Evolutionary conservation across 768 basidiomycete species (phyloP), one percentile per base, ranked within the genome.

Genomic region (Fistulinella prunicolor): DNA sequence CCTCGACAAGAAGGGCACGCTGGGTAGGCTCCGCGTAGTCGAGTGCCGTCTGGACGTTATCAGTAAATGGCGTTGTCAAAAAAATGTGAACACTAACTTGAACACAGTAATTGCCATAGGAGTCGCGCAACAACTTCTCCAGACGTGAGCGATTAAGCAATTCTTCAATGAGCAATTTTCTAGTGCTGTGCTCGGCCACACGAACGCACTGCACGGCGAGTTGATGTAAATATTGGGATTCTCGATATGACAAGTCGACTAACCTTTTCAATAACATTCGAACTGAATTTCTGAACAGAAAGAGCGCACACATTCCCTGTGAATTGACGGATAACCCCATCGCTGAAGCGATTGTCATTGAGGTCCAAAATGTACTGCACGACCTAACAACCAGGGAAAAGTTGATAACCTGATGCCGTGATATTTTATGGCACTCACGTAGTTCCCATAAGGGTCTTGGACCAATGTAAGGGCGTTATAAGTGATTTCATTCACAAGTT

Each of bases 261-360:
- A 32, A 87, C 89, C 79, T 96, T 96, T 73, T 96, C 94, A 53
- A 96, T 94, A 51, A 99, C 96, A 67, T 99, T 99, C 52, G 95
- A 97, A 54, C 93, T 95, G 73, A 99, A 99, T 72, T 99, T 99
- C 69, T 99, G 96, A 14, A 97, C 95, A 6, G 94, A 98, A 44
- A 99, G 74, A 6, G 93, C 93, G 67, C 94, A 98, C 50, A 98
- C 91, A 62, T 99, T 98, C 59, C 96, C 96, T 44, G 90, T 75
- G 70, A 98, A 99, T 64, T 98, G 96, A 54, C 95, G 85, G 59
- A 98, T 97, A 58, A 99, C 90, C 41, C 78, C 95, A 70, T 97
- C 95, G 56, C 92, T 95, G 78, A 98, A 99, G 37, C 96, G 82
- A 68, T 91, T 94, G 73, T 99, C 96, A 70, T 98, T 98, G 61